Conservation (phyloP, 768 basidiomycete genomes). For the Chalciporus pseudorubinellus region DNA sequence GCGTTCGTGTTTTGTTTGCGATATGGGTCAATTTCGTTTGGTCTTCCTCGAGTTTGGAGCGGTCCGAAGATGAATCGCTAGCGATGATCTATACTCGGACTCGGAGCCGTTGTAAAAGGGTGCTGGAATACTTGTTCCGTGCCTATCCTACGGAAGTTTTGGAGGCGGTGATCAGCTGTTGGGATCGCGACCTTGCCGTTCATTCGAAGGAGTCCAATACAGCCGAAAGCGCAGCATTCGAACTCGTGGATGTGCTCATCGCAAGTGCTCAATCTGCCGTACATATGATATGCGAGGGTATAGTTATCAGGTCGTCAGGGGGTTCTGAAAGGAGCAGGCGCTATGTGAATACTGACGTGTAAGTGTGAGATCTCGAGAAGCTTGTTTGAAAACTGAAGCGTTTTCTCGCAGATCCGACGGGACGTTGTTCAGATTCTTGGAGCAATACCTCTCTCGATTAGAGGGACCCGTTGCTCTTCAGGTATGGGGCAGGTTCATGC, state of each 20-base stretch:
- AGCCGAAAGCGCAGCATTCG: conserved; percentile 60
- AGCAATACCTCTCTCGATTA: conserved; percentile 76
- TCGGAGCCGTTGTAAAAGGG: conserved; percentile 68
- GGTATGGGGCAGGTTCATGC: conserved; percentile 81
- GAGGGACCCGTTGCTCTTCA: conserved; percentile 93
- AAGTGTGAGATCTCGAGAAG: conserved; percentile 22
- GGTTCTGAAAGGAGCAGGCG: conserved; percentile 59
- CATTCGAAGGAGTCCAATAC: conserved; percentile 39
- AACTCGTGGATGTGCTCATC: conserved; percentile 79
- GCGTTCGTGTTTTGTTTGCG: conserved; percentile 71
- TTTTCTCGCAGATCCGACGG: conserved; percentile 58
- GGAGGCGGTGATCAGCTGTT: conserved; percentile 80
- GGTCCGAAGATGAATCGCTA: conserved; percentile 65
- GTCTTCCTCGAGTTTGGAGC: conserved; percentile 43
- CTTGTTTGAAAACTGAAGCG: conserved; percentile 1
- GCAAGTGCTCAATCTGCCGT: conserved; percentile 85
- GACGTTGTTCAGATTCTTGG: conserved; percentile 81
- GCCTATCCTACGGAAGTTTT: conserved; percentile 77
- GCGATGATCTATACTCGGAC: conserved; percentile 65
- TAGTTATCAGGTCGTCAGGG: conserved; percentile 55
- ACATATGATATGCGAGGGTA: conserved; percentile 85
- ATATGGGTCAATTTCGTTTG: conserved; percentile 67
- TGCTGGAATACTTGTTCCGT: conserved; percentile 84
- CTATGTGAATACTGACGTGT: conserved; percentile 69
- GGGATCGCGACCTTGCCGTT: conserved; percentile 59